phyloP scores from a whole-genome alignment of 2,329 filamentous ascomycete species.

The Cordyceps javanica region DNA sequence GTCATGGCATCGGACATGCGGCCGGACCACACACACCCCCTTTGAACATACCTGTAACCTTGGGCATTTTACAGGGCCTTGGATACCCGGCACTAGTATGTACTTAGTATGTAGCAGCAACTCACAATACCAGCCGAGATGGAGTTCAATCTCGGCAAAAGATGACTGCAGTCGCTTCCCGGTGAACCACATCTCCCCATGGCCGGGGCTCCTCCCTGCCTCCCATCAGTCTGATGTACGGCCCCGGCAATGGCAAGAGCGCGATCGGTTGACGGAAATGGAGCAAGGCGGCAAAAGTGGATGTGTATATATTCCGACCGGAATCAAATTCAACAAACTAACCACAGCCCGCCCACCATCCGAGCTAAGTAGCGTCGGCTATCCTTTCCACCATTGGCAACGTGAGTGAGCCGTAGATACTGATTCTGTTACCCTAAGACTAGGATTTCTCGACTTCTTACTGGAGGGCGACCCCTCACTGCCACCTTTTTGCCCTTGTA shows the following conservation, averaged over 20 bases:
- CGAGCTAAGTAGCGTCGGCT: neutral
- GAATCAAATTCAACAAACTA: neutral
- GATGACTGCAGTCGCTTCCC: neutral
- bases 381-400: neutral
- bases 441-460: neutral
- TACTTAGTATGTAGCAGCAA: neutral
- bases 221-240: neutral
- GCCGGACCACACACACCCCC: no score
- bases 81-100: neutral
- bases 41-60: neutral
- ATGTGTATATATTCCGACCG: conserved; percentile 4
- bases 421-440: neutral
- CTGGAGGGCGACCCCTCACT: neutral
- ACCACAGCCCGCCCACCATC: neutral
- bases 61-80: neutral
- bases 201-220: neutral
- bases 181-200: neutral
- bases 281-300: conserved; percentile 1
- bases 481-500: neutral
- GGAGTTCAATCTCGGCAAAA: neutral
- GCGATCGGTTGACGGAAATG: conserved; percentile 10
- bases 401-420: neutral
- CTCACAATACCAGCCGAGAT: neutral
- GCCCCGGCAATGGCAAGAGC: neutral
- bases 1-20: neutral